Evolutionary conservation across 2,329 filamentous ascomycete species (phyloP).

Genomic region (Didymella pinodella): DNA sequence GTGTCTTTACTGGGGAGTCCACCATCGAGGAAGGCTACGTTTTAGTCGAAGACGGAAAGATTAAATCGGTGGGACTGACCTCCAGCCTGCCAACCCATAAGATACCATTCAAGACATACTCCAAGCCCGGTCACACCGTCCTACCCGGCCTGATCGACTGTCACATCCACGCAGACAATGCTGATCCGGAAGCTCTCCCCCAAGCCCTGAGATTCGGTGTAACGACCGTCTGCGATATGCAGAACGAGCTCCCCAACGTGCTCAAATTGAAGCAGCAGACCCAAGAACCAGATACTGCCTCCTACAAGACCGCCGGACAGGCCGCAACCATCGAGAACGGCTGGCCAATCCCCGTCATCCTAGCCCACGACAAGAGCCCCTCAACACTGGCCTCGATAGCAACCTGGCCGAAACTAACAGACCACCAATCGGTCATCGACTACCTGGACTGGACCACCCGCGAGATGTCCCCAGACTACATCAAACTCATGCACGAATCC

Average conservation of each 20-base stretch:
- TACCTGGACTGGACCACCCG: conserved; percentile 53
- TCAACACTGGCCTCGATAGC: conserved; percentile 52
- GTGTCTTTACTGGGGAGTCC: conserved; percentile 58
- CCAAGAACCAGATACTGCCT: conserved; percentile 50
- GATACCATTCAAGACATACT: conserved; percentile 41
- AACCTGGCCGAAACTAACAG: conserved; percentile 58
- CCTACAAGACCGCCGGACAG: conserved; percentile 59
- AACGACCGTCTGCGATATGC: conserved; percentile 62
- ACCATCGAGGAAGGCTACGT: conserved; percentile 54
- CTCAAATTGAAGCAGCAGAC: conserved; percentile 40
- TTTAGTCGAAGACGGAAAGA: conserved; percentile 53
- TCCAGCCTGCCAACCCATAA: conserved; percentile 25
- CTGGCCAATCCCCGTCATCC: conserved; percentile 59
- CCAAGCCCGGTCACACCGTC: conserved; percentile 57
- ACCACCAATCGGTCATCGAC: conserved; percentile 51
- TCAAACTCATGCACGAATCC: conserved; percentile 62
- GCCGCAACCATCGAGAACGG: conserved; percentile 61
- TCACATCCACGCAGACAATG: conserved; percentile 58
- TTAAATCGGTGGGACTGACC: conserved; percentile 43
- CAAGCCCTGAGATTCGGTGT: conserved; percentile 60
- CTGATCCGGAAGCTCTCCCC: conserved; percentile 50
- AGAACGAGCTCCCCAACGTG: conserved; percentile 47
- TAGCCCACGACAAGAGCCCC: conserved; percentile 48
- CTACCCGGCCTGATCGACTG: conserved; percentile 61
- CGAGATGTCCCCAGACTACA: conserved; percentile 57